Conservation (phyloP, 768 basidiomycete genomes). For the Hygrocybe coccinea region DNA sequence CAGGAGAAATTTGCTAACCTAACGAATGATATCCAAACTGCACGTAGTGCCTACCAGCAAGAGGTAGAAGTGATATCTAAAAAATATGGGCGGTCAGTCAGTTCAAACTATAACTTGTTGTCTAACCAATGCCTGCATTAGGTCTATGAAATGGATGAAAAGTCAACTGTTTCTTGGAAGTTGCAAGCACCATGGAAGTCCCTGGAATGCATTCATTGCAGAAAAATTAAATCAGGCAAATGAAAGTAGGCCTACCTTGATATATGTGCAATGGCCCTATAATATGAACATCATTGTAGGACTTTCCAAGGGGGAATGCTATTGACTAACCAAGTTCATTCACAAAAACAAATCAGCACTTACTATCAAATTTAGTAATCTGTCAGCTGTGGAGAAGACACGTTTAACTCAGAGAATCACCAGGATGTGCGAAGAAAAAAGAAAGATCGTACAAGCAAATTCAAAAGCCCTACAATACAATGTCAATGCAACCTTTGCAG, state of each 20-base stretch:
- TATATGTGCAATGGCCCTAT: too few relatives aligned
- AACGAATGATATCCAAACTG: not conserved
- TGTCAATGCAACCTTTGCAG: not conserved
- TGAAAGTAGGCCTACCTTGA: not conserved
- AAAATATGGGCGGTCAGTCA: not conserved
- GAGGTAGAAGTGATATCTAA: not conserved
- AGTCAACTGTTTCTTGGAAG: not conserved
- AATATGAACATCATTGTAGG: not conserved
- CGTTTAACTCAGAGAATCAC: not conserved
- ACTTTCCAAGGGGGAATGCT: not conserved
- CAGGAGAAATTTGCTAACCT: not conserved
- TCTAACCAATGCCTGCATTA: not conserved
- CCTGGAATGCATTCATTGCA: constrained; percentile 1
- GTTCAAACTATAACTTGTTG: not conserved
- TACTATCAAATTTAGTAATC: not conserved
- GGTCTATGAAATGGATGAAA: constrained; percentile 1
- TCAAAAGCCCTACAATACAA: not conserved
- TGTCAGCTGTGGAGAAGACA: not conserved
- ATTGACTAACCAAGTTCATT: not conserved
- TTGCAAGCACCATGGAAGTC: not conserved
- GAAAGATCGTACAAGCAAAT: not conserved
- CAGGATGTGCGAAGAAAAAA: not conserved
- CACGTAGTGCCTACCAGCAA: not conserved
- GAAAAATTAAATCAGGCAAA: not conserved
- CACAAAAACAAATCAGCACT: not conserved